These are phyloP conservation scores for Ganoderma resinaceum DNA, from an alignment of 1,284 basidiomycete genomes.

Conservation along the genomic window DNA sequence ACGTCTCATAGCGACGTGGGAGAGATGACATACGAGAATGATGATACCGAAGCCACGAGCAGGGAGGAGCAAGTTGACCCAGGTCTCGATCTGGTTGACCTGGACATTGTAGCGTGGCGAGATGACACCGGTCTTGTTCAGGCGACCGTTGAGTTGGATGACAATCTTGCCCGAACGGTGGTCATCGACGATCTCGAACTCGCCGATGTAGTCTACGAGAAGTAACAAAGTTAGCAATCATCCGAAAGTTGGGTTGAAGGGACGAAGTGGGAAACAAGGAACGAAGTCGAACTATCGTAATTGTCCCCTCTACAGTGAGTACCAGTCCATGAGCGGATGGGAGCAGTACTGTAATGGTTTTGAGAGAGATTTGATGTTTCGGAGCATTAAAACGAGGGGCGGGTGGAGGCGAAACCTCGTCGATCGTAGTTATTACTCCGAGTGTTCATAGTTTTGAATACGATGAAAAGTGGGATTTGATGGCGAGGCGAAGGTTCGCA, in stretches of 20 bases:
- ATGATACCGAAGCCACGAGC: conserved; percentile 97
- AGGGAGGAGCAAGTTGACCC: conserved; percentile 94
- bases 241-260: conserved; percentile 12
- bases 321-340: conserved; percentile 44
- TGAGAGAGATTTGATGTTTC: conserved; percentile 61
- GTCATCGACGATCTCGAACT: conserved; percentile 99
- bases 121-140: conserved; percentile 99
- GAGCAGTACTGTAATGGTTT: conserved; percentile 58
- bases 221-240: conserved; percentile 27
- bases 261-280: conserved; percentile 32
- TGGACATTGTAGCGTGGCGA: conserved; percentile 98
- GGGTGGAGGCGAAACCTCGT: conserved; percentile 61
- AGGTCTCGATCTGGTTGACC: conserved; percentile 90
- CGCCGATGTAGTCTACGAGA: conserved; percentile 91
- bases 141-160: conserved; percentile 96
- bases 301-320: conserved; percentile 68
- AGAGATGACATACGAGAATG: conserved; percentile 68
- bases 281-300: not conserved
- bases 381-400: conserved; percentile 77
- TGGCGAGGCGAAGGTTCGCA: conserved; percentile 19
- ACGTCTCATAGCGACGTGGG: not conserved
- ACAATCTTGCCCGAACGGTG: conserved; percentile 99
- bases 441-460: conserved; percentile 22
- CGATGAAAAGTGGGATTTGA: conserved; percentile 13
- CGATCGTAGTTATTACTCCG: conserved; percentile 81